Evolutionary conservation across 768 basidiomycete genomes (phyloP).

Genomic region (Rhizopogon vinicolor): DNA sequence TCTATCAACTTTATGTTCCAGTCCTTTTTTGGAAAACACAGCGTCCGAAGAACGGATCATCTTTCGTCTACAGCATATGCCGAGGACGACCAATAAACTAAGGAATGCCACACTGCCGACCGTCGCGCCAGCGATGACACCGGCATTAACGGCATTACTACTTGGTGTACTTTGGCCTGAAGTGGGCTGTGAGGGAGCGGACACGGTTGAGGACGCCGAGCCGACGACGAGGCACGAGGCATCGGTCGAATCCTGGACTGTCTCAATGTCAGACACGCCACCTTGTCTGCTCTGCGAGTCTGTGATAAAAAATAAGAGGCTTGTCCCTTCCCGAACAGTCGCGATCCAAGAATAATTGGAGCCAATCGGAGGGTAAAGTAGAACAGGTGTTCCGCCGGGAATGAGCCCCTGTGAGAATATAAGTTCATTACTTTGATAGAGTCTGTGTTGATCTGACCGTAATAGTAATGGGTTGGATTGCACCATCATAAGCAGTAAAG

Average conservation of each 20-base stretch:
- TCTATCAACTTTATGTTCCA: slow-evolving; percentile 32
- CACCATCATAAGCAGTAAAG: slow-evolving; percentile 39
- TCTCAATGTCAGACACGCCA: slow-evolving; percentile 49
- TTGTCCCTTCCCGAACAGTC: slow-evolving; percentile 52
- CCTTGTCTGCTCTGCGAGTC: slow-evolving; percentile 49
- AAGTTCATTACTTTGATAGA: neutral
- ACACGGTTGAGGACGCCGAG: slow-evolving; percentile 47
- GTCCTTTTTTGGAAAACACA: slow-evolving; percentile 20
- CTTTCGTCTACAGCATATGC: slow-evolving; percentile 37
- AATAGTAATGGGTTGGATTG: slow-evolving; percentile 50
- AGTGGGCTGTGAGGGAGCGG: slow-evolving; percentile 14
- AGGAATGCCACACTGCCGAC: slow-evolving; percentile 50
- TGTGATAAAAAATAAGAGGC: slow-evolving; percentile 51
- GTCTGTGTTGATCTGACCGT: slow-evolving; percentile 30
- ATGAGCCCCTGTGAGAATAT: slow-evolving; percentile 45
- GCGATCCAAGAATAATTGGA: slow-evolving; percentile 47
- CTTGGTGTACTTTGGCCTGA: slow-evolving; percentile 18
- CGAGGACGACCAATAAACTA: slow-evolving; percentile 46
- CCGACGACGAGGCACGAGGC: slow-evolving; percentile 45
- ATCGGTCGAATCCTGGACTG: slow-evolving; percentile 44
- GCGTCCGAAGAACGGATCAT: slow-evolving; percentile 19
- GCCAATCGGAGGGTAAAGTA: slow-evolving; percentile 31
- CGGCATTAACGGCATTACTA: slow-evolving; percentile 34
- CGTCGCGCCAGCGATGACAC: slow-evolving; percentile 44
- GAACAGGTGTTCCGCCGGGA: slow-evolving; percentile 52